Conservation (phyloP, 768 basidiomycete species). For the Pleurotus citrinopileatus region DNA sequence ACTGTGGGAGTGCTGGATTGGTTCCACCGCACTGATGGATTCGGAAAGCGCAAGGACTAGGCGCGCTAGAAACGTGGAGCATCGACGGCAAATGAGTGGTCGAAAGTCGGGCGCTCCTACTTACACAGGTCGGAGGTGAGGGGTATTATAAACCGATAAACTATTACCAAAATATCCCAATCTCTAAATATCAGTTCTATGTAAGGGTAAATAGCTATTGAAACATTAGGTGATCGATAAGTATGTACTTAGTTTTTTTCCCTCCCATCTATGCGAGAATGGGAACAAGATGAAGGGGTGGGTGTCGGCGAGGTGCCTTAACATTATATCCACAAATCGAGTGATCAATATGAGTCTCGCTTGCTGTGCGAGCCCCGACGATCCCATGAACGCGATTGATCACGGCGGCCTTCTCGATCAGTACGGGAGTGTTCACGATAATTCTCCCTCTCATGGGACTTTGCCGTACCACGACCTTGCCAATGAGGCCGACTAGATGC, state of each 20-base stretch:
- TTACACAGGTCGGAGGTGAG: not conserved
- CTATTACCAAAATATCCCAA: not conserved
- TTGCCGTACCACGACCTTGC: no score
- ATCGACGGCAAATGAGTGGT: no score
- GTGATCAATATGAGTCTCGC: no score
- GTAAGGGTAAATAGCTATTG: not conserved
- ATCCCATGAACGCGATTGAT: not conserved
- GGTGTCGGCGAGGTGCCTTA: not conserved
- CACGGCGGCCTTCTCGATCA: not conserved
- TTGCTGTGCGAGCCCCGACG: not conserved
- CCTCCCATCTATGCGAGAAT: not conserved
- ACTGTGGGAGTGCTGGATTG: conserved; percentile 23
- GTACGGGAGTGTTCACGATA: conserved; percentile 8
- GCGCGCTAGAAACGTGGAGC: no score
- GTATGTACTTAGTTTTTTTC: not conserved
- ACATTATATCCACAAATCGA: no score
- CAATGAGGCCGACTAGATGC: no score
- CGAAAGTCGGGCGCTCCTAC: no score
- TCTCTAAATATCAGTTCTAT: not conserved
- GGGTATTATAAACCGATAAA: not conserved
- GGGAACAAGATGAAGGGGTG: not conserved
- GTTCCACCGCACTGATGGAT: conserved; percentile 1
- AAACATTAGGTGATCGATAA: not conserved
- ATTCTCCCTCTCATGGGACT: no score
- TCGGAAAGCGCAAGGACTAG: not conserved